Evolutionary conservation across 2,329 filamentous ascomycete genomes (phyloP), one percentile per base, ranked within the genome.

Genomic region (Calonectria multiphialidica): DNA sequence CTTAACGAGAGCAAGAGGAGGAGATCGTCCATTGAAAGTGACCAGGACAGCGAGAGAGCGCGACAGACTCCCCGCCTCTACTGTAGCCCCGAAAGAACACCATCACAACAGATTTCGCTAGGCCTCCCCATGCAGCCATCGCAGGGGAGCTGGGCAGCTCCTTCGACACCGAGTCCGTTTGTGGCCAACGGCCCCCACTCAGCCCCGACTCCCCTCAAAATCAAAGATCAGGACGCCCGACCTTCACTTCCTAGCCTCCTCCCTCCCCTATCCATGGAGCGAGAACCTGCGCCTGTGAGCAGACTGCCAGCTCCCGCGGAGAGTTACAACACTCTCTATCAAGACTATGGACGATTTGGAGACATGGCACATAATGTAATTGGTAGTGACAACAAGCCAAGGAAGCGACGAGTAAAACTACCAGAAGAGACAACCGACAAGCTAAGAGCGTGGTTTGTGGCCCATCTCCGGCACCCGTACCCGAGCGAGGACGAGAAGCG

Each of bases 391-490:
- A 84, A 80, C 71, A 90, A 89, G 81, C 87, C 87, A 75, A 85
- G 90, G 37, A 92, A 91, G 81, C 88, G 95, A 65, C 89, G 95
- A 45, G 95, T 95, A 1, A 98, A 98, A 80, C 87, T 98, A 3
- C 95, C 95, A n/a, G 97, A 97, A 81, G 93, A 95, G 67, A 94
- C 95, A 0, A 98, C 95, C 0, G 94, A 96, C 80, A 92, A 94
- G 76, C 87, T 98, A 47, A 91, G 94, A 66, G 87, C 90, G 0
- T 98, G 95, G 95, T 96, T 97, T 76, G 84, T 92, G 64, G 88
- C 88, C n/a, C 93, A 97, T 82, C 83, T 95, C 9, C 88, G 92
- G 72, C 95, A 97, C 80, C 95, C 95, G 0, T 98, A 98, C 81
- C 95, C 95, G 1, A 95, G 92, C 5, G 94, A 97, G 82, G 94